phyloP scores from a whole-genome alignment of 805 yeast genomes.

The Soucietia sequanensis region DNA sequence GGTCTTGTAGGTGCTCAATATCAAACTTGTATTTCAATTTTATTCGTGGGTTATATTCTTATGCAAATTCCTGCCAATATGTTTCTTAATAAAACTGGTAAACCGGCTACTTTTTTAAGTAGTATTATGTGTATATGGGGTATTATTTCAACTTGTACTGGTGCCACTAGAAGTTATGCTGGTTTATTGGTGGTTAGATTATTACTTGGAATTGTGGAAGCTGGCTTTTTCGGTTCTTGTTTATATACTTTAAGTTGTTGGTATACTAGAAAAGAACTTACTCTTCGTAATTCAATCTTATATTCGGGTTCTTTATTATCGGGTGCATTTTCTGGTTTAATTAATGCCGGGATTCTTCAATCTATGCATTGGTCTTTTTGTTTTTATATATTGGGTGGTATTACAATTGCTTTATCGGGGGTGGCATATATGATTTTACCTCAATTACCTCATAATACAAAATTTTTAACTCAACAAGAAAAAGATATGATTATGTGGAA shows the following conservation, averaged over 20 bases:
- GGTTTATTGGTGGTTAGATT: constrained; percentile 48
- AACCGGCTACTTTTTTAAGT: constrained; percentile 52
- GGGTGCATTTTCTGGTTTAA: constrained; percentile 55
- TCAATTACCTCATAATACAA: constrained; percentile 51
- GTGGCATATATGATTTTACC: constrained; percentile 49
- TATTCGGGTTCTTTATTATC: constrained; percentile 51
- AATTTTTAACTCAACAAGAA: constrained; percentile 44
- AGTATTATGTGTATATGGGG: constrained; percentile 53
- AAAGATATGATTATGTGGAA: constrained; percentile 43
- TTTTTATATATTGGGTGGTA: constrained; percentile 54
- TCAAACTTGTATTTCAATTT: constrained; percentile 51
- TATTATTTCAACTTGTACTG: constrained; percentile 45
- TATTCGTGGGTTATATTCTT: constrained; percentile 48
- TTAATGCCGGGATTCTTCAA: constrained; percentile 52
- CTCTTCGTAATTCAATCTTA: constrained; percentile 49
- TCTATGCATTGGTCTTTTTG: constrained; percentile 55
- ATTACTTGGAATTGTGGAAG: constrained; percentile 46
- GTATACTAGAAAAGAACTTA: constrained; percentile 51
- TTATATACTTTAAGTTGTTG: constrained; percentile 52
- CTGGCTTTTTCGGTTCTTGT: constrained; percentile 49
- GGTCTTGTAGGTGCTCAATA: constrained; percentile 42
- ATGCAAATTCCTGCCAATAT: constrained; percentile 51
- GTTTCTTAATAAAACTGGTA: constrained; percentile 45
- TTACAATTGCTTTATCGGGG: constrained; percentile 47
- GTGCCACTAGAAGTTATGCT: constrained; percentile 43